Percentiles rank a stretch among this genome's conserved stretches.
Evolutionary conservation across 2,329 filamentous ascomycete genomes (phyloP).

Genomic region (Macrophomina tecta): DNA sequence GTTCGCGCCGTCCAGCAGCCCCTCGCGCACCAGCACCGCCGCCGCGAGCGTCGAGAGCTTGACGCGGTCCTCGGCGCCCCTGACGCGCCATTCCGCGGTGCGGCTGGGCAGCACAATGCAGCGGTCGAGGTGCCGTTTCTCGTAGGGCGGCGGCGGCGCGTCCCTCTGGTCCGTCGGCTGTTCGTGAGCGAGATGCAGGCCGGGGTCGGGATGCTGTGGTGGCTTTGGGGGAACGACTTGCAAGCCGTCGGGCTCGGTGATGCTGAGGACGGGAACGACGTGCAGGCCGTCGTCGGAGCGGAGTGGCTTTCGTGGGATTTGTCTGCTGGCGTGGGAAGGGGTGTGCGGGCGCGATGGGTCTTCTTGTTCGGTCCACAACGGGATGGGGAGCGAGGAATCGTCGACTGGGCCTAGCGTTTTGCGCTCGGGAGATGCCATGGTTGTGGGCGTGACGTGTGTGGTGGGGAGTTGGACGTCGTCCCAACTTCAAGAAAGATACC

Average conservation of each 20-base stretch:
- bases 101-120: conserved; percentile 10
- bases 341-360: no score
- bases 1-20: not conserved
- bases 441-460: not conserved
- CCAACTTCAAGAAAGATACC: not conserved
- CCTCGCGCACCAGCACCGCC: not conserved
- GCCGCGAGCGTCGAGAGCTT: conserved; percentile 1
- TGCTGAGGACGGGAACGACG: not conserved
- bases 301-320: not conserved
- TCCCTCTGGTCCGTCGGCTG: not conserved
- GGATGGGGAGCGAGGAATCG: conserved; percentile 6
- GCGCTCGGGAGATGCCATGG: not conserved
- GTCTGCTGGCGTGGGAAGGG: not conserved
- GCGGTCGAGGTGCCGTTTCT: not conserved
- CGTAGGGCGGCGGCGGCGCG: not conserved
- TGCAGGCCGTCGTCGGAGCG: conserved; percentile 15
- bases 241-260: not conserved
- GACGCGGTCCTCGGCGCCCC: not conserved
- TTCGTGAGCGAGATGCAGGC: conserved; percentile 7
- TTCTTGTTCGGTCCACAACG: conserved; percentile 4
- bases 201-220: not conserved
- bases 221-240: conserved; percentile 9
- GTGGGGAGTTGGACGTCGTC: not conserved
- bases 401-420: not conserved
- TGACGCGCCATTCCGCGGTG: not conserved